phyloP scores from a whole-genome alignment of 208 protist genomes.

The Leptomonas seymouri region DNA sequence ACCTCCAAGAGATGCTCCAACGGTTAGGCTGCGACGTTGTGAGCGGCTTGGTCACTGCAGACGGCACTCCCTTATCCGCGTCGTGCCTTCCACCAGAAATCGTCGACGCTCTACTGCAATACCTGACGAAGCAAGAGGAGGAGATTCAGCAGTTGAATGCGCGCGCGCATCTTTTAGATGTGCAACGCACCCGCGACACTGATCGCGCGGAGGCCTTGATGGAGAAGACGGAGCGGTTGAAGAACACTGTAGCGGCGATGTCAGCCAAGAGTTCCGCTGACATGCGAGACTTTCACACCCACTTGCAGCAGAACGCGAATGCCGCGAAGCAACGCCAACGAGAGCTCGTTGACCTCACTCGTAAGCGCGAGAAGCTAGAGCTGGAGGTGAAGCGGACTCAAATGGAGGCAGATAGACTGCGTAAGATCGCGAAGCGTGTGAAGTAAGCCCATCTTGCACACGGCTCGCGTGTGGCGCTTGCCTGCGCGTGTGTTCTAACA shows the following conservation, averaged over 20 bases:
- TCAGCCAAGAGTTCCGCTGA: conserved; percentile 67
- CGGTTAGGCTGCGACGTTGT: conserved; percentile 8
- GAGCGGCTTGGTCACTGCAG: not conserved
- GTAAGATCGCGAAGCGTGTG: conserved; percentile 72
- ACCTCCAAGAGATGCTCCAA: conserved; percentile 30
- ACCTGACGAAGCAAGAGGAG: conserved; percentile 37
- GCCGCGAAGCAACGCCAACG: conserved; percentile 46
- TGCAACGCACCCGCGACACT: conserved; percentile 21
- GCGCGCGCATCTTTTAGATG: conserved; percentile 13
- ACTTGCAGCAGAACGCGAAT: conserved; percentile 48
- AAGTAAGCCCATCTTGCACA: conserved; percentile 14
- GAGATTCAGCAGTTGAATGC: conserved; percentile 20
- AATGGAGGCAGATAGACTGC: conserved; percentile 70
- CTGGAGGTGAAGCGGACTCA: conserved; percentile 53
- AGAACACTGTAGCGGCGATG: conserved; percentile 37
- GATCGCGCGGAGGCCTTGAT: conserved; percentile 33
- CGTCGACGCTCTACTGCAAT: conserved; percentile 38
- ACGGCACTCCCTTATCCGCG: not conserved
- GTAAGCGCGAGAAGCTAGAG: conserved; percentile 75
- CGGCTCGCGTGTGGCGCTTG: too few relatives aligned
- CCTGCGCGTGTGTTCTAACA: too few relatives aligned
- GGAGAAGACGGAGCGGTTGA: conserved; percentile 47
- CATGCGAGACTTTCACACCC: conserved; percentile 39
- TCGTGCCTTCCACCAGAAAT: conserved; percentile 36
- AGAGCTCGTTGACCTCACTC: conserved; percentile 55